Conservation (phyloP, 2,329 filamentous ascomycete species). For the Sporothrix pallida region DNA sequence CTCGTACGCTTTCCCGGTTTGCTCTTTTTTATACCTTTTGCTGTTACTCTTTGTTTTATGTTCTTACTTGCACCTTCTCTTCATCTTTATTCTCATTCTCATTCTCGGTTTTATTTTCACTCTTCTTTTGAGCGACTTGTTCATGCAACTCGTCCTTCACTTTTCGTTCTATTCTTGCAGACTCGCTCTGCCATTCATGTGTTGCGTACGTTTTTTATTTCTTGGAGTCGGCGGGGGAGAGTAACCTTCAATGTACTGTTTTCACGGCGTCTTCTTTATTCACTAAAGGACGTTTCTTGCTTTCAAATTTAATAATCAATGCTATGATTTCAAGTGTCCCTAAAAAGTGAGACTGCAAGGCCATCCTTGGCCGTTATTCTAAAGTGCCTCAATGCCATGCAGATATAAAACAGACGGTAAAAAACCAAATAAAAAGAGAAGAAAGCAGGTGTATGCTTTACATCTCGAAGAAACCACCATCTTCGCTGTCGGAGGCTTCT, state of each 20-base stretch:
- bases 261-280: neutral
- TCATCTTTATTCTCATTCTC: neutral
- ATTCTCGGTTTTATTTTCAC: neutral
- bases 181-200: neutral
- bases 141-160: neutral
- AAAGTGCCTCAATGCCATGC: conserved; percentile 12
- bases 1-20: neutral
- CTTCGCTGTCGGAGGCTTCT: conserved; percentile 40
- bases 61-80: neutral
- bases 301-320: conserved; percentile 10
- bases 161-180: neutral
- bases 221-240: neutral
- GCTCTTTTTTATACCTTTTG: conserved; percentile 28
- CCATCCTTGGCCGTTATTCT: neutral
- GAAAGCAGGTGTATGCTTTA: neutral
- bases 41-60: neutral
- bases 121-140: neutral
- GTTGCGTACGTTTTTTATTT: neutral
- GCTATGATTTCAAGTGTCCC: conserved; percentile 18
- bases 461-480: conserved; percentile 64
- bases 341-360: neutral
- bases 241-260: neutral
- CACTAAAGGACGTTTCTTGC: neutral
- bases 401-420: neutral
- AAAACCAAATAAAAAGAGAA: neutral